These are phyloP conservation scores for Phytophthora pisi DNA, from an alignment of 352 stramenopile genomes.

Conservation along the genomic window DNA sequence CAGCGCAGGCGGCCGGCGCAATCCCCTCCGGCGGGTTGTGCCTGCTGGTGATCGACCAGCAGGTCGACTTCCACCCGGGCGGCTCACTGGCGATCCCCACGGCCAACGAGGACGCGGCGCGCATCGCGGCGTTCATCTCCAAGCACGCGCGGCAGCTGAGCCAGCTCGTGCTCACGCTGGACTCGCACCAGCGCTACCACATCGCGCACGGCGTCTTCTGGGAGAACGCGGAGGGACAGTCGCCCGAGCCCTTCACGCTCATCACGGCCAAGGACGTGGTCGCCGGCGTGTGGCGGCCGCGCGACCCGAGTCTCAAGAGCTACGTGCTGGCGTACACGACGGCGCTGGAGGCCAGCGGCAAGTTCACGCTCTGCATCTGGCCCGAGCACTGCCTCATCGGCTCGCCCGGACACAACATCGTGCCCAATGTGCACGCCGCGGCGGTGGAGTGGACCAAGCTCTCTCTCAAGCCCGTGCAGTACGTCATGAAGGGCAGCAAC, in stretches of 20 bases:
- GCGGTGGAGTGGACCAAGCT: conserved; percentile 87
- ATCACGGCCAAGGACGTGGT: conserved; percentile 89
- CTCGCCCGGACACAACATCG: conserved; percentile 89
- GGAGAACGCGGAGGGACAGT: conserved; percentile 63
- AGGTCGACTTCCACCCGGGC: conserved; percentile 96
- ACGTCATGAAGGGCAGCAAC: conserved; percentile 95
- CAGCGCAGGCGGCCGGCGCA: conserved; percentile 44
- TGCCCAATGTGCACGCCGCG: conserved; percentile 80
- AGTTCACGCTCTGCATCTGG: conserved; percentile 96
- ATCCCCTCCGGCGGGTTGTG: conserved; percentile 56
- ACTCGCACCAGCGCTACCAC: conserved; percentile 96
- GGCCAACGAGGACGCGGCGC: conserved; percentile 88
- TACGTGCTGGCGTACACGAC: conserved; percentile 93
- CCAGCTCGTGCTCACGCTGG: conserved; percentile 95
- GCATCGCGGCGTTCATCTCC: conserved; percentile 90
- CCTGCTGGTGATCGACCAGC: conserved; percentile 95
- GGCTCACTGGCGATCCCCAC: conserved; percentile 96
- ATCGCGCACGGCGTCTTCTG: conserved; percentile 96
- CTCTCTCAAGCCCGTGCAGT: conserved; percentile 75
- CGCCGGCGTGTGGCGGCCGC: conserved; percentile 59
- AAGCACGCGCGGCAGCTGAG: conserved; percentile 60
- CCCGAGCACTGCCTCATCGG: conserved; percentile 97
- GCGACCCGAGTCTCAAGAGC: conserved; percentile 67
- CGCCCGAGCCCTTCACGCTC: conserved; percentile 92
- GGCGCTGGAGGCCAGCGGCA: conserved; percentile 84